phyloP scores from a whole-genome alignment of 108 stramenopile genomes.

The Conticribra weissflogii region DNA sequence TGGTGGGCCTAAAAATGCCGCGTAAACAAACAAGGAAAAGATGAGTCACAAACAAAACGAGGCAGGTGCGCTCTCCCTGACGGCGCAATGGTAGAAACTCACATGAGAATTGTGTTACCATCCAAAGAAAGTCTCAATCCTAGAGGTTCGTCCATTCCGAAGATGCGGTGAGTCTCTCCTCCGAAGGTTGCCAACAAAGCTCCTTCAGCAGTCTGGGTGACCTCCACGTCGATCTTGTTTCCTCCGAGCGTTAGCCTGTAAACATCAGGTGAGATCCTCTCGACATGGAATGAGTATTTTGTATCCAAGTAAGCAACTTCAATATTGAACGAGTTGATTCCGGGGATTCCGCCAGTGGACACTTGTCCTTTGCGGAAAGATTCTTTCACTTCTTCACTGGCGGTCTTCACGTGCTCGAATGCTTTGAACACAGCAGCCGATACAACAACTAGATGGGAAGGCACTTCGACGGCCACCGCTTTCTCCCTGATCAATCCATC shows the following conservation, averaged over 20 bases:
- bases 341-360: constrained; percentile 76
- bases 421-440: constrained; percentile 92
- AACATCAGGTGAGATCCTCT: constrained; percentile 77
- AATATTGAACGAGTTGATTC: constrained; percentile 88
- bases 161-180: constrained; percentile 91
- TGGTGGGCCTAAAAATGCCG: constrained; percentile 73
- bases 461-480: constrained; percentile 72
- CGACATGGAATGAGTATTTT: constrained; percentile 93
- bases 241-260: constrained; percentile 80
- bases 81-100: no score
- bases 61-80: no score
- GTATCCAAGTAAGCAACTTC: constrained; percentile 93
- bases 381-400: constrained; percentile 70
- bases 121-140: constrained; percentile 91
- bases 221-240: constrained; percentile 68
- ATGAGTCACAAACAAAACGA: constrained; percentile 6
- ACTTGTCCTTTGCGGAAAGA: constrained; percentile 93
- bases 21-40: constrained; percentile 1
- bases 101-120: constrained; percentile 87
- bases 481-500: constrained; percentile 96
- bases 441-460: constrained; percentile 83
- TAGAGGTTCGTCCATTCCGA: constrained; percentile 95
- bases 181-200: constrained; percentile 91
- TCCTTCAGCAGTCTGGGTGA: constrained; percentile 91
- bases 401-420: constrained; percentile 81